Evolutionary conservation across 371 early-diverging fungal species (phyloP), one percentile per base, ranked within the genome.

Genomic region (Chytridiales sp.): DNA sequence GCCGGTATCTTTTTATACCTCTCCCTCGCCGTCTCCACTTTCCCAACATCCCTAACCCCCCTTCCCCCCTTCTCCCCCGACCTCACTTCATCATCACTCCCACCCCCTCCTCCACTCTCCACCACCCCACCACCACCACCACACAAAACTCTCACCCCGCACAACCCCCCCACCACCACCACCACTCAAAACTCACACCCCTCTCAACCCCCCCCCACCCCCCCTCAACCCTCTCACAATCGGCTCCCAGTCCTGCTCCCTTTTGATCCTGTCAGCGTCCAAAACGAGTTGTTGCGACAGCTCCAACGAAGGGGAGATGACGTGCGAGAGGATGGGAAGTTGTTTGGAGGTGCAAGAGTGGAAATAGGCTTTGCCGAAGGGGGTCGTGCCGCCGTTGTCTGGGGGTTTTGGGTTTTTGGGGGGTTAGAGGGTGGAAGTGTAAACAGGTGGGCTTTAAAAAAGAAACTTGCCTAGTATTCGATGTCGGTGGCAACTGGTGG

Each of bases 181-280:
- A n/a, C n/a, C n/a, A n/a, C n/a, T n/a, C n/a, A n/a, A n/a, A n/a
- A n/a, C n/a, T n/a, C n/a, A n/a, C n/a, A n/a, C n/a, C n/a, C n/a
- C n/a, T n/a, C n/a, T n/a, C n/a, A n/a, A n/a, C n/a, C n/a, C n/a
- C n/a, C n/a, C n/a, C n/a, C n/a, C n/a, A n/a, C n/a, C n/a, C n/a
- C n/a, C n/a, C n/a, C n/a, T n/a, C n/a, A n/a, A n/a, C 1, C 63
- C 70, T 19, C 36, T 44, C 51, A 70, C 38, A 26, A 70, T 34
- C 3, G 51, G 66, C 30, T 42, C 64, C 70, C 70, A 70, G 30
- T 70, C 70, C 36, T 70, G 61, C n/a, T 61, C 59, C 27, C 54
- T 27, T 30, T 61, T 61, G 4, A 70, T 40, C 2, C 47, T 22
- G 48, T 70, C 70, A 13, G 51, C 61, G 42, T 66, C 67, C 34